Percentiles rank a stretch among this genome's conserved stretches.
These are phyloP conservation scores for Fusarium austroafricanum DNA, from an alignment of 2,329 filamentous ascomycete genomes.

Conservation along the genomic window DNA sequence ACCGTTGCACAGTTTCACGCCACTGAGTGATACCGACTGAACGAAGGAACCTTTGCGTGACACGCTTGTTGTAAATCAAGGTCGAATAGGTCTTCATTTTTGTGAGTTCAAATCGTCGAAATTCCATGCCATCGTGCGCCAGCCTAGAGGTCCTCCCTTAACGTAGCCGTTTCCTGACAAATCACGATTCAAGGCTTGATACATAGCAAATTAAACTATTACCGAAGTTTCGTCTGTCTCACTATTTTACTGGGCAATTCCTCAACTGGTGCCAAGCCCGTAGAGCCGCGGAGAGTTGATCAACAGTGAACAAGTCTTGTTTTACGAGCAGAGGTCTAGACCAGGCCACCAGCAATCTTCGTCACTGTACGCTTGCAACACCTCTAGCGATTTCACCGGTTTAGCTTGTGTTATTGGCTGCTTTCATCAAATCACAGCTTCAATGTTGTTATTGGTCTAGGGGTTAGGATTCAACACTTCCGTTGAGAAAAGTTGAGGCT, in stretches of 20 bases:
- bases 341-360: too few species aligned
- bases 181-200: not conserved
- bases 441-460: slow-evolving; percentile 17
- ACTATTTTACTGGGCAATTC: not conserved
- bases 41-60: too few species aligned
- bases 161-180: not conserved
- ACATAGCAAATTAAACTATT: not conserved
- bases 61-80: not conserved
- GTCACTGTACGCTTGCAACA: too few species aligned
- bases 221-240: fast-evolving
- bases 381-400: not conserved
- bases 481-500: slow-evolving; percentile 27
- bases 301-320: not conserved
- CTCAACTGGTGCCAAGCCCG: too few species aligned
- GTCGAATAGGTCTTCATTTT: not conserved
- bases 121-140: not conserved
- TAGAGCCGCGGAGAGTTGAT: not conserved
- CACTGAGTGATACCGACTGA: fast-evolving
- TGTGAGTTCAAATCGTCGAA: too few species aligned
- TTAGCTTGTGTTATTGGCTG: fast-evolving
- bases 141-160: not conserved
- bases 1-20: too few species aligned
- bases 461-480: slow-evolving; percentile 32
- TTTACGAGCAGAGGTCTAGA: too few species aligned
- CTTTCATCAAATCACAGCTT: not conserved